Evolutionary conservation across 371 early-diverging fungal species (phyloP), one percentile per base, ranked within the genome.

Genomic region (Apophysomyces trapeziformis): DNA sequence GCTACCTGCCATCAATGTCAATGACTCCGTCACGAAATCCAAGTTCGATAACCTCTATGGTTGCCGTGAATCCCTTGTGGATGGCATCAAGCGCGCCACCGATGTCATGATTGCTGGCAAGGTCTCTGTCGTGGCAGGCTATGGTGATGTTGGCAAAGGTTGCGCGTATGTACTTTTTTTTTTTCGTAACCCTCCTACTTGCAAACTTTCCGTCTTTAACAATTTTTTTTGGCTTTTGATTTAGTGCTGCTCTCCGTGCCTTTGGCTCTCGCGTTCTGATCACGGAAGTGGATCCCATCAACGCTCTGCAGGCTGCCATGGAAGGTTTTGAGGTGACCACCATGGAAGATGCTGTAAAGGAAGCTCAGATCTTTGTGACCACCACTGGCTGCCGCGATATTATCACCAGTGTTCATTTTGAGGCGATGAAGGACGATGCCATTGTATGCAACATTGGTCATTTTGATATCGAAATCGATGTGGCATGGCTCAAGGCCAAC

Each of bases 371-470:
- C 87, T 97, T 95, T 70, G 99, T 99, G 76, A 99, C 99, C 84
- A 95, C 97, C 85, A 99, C 99, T 69, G 99, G 99, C 74, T 96
- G 96, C 91, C 94, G 98, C 84, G 98, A 99, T 87, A 97, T 99
- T 78, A 92, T 99, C 85, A 88, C 90, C 66, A 95, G 94, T 66
- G 89, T 79, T 63, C 97, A 98, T 90, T 93, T 99, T 80, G 69
- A 79, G 58, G 72, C 71, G 69, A 98, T 99, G 99, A 95, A 95
- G 90, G 95, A 99, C 78, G 98, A 99, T 79, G 90, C 98, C 68
- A 97, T 99, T 75, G 97, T 99, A 69, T 97, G 98, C 92, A 99
- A 97, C 93, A 99, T 99, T 88, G 99, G 99, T 75, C 99, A 99
- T 89, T 99, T 99, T 73, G 99, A 99, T 86, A 89, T 97, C 75